Conservation (phyloP, 2,329 filamentous ascomycete genomes). For the Metarhizium brunneum region DNA sequence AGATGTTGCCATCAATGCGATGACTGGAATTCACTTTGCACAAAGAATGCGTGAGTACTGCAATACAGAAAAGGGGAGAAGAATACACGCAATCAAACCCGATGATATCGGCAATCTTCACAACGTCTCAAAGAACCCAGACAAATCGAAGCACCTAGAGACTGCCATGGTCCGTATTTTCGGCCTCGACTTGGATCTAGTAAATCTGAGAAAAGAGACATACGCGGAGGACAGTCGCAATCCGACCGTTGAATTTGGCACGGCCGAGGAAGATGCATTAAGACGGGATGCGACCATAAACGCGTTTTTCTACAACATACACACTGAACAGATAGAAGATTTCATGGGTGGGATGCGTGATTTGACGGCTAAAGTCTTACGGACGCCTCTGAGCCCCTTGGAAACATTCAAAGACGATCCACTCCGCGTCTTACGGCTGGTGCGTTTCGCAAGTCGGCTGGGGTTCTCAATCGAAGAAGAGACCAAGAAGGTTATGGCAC, state of each 20-base stretch:
- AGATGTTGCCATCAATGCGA: slow-evolving; percentile 74
- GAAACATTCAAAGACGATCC: slow-evolving; percentile 95
- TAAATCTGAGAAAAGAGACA: slow-evolving; percentile 87
- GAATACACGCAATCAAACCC: slow-evolving; percentile 3
- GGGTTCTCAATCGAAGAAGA: slow-evolving; percentile 66
- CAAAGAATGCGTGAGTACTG: slow-evolving; percentile 60
- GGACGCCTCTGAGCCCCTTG: slow-evolving; percentile 77
- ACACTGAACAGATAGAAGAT: slow-evolving; percentile 72
- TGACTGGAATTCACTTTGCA: slow-evolving; percentile 75
- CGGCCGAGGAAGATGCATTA: slow-evolving; percentile 78
- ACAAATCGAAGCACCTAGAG: slow-evolving; percentile 11
- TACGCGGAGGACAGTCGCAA: slow-evolving; percentile 58
- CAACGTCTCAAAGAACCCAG: slow-evolving; percentile 8
- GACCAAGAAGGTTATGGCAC: slow-evolving; percentile 65
- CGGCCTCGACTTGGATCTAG: slow-evolving; percentile 52
- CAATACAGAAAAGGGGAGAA: slow-evolving; percentile 19
- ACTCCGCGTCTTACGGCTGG: slow-evolving; percentile 72
- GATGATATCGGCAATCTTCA: slow-evolving; percentile 4
- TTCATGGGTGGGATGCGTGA: slow-evolving; percentile 73
- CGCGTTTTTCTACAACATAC: slow-evolving; percentile 90
- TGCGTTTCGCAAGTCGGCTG: slow-evolving; percentile 83
- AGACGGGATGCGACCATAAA: slow-evolving; percentile 91
- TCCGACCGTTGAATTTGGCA: slow-evolving; percentile 62
- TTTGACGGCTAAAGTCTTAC: slow-evolving; percentile 62
- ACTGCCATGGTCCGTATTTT: slow-evolving; percentile 10